Percentiles rank a stretch among this genome's conserved stretches.
Evolutionary conservation across 2,329 filamentous ascomycete genomes (phyloP).

Genomic region (Botryotinia convoluta): DNA sequence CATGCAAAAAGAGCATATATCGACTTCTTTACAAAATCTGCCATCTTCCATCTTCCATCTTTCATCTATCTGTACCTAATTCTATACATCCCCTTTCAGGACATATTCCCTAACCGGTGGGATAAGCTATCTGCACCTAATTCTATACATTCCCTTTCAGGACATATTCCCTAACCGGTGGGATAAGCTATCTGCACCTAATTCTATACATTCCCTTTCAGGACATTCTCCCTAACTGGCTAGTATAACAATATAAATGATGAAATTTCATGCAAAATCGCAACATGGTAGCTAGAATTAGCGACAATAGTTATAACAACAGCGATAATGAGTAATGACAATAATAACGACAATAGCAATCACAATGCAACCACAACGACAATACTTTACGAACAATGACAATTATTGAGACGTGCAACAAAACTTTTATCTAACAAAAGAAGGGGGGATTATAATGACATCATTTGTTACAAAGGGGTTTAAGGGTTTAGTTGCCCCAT

Average conservation of each 20-base stretch:
- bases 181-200: no score
- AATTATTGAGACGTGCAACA: constrained; percentile 2
- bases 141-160: background rate
- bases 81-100: background rate
- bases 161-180: no score
- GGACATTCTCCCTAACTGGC: no score
- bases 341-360: no score
- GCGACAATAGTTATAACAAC: background rate
- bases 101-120: no score
- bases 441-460: background rate
- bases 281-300: background rate
- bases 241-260: background rate
- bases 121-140: no score
- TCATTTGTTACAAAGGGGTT: background rate
- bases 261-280: rapidly evolving
- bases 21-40: no score
- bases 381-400: background rate
- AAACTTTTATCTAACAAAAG: background rate
- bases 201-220: background rate
- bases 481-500: no score
- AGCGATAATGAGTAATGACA: no score
- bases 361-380: no score
- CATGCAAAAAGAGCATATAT: background rate
- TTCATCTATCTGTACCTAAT: background rate
- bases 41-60: no score